Evolutionary conservation across 352 stramenopile genomes (phyloP).

Genomic region (Aphanomyces cochlioides): DNA sequence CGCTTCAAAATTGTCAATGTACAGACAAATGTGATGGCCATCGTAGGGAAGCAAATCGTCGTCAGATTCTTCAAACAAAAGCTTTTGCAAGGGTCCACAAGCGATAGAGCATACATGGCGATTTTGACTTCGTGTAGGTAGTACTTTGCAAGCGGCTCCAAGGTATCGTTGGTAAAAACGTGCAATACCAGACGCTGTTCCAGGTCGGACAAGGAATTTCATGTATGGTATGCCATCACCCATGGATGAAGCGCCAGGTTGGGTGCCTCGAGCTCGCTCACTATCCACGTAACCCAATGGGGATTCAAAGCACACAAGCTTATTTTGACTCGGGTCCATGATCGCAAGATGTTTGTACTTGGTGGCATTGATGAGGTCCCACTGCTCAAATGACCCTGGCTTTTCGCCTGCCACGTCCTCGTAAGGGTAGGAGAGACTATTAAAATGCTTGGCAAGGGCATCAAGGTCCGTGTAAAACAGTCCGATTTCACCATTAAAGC

Average conservation of each 20-base stretch:
- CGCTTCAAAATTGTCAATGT: conserved; percentile 67
- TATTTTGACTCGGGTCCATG: conserved; percentile 59
- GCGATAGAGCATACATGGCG: conserved; percentile 45
- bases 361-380: conserved; percentile 32
- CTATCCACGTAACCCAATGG: conserved; percentile 54
- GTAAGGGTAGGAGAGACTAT: not conserved
- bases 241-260: conserved; percentile 42
- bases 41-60: conserved; percentile 59
- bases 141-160: conserved; percentile 47
- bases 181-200: conserved; percentile 52
- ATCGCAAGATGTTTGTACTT: conserved; percentile 61
- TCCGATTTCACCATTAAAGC: conserved; percentile 53
- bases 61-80: conserved; percentile 61
- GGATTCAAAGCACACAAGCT: conserved; percentile 51
- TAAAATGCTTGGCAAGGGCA: conserved; percentile 50
- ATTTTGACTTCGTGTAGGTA: conserved; percentile 27
- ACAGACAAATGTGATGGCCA: conserved; percentile 69
- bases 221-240: conserved; percentile 50
- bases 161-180: conserved; percentile 71
- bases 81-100: conserved; percentile 53
- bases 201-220: conserved; percentile 52
- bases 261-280: conserved; percentile 51
- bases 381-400: not conserved
- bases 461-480: conserved; percentile 61
- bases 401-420: not conserved